These are phyloP conservation scores for Trametes pubescens DNA, from an alignment of 1,284 basidiomycete species.

Conservation along the genomic window DNA sequence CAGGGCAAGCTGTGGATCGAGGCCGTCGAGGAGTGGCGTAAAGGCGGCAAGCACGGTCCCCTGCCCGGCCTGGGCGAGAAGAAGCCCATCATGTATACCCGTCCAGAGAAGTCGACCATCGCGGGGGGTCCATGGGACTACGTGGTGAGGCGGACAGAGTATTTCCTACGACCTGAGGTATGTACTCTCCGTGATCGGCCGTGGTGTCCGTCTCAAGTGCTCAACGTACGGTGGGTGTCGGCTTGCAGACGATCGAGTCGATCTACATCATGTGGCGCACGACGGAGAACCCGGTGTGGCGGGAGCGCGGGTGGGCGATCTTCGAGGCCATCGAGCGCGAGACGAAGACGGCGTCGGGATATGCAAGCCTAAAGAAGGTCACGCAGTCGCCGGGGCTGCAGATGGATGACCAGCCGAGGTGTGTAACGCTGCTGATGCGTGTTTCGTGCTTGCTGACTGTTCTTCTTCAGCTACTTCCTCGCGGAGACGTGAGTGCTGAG, in stretches of 20 bases:
- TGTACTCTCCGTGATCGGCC: constrained; percentile 10
- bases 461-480: constrained; percentile 62
- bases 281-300: constrained; percentile 72
- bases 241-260: constrained; percentile 66
- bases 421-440: constrained; percentile 1
- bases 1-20: constrained; percentile 37
- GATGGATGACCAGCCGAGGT: constrained; percentile 76
- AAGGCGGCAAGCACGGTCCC: constrained; percentile 46
- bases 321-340: constrained; percentile 74
- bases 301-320: constrained; percentile 78
- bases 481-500: constrained; percentile 64
- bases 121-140: constrained; percentile 43
- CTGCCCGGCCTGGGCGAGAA: constrained; percentile 64
- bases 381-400: constrained; percentile 45
- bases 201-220: not conserved
- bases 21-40: constrained; percentile 8
- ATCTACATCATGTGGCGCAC: constrained; percentile 62
- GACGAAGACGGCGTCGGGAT: constrained; percentile 60
- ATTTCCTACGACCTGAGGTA: constrained; percentile 74
- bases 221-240: too few relatives aligned
- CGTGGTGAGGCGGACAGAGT: constrained; percentile 49
- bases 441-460: not conserved
- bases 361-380: constrained; percentile 62
- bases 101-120: constrained; percentile 31
- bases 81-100: constrained; percentile 36